phyloP scores from a whole-genome alignment of 2,329 filamentous ascomycete species.

The Fusarium concolor region DNA sequence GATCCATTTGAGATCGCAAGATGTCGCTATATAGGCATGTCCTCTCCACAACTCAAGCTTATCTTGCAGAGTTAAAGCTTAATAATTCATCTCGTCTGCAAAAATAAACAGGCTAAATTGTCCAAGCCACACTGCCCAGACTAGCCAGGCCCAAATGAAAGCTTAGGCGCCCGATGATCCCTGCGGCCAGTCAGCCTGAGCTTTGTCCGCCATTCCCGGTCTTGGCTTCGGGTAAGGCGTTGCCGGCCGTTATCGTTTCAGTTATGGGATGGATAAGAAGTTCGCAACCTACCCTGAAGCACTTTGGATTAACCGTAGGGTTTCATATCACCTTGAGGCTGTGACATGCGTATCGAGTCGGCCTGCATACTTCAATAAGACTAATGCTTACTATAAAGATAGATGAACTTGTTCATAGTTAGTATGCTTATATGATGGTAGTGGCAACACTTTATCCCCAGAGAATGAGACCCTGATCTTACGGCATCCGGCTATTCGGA shows the following conservation, averaged over 20 bases:
- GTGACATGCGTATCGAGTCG: background rate
- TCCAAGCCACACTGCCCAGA: background rate
- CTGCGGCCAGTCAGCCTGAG: conserved; percentile 2
- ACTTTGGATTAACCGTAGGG: background rate
- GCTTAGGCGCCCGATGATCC: background rate
- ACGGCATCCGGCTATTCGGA: background rate
- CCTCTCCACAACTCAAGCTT: too few relatives aligned
- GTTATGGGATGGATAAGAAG: background rate
- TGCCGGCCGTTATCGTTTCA: conserved; percentile 1
- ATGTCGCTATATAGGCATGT: too few relatives aligned
- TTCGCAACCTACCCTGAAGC: background rate
- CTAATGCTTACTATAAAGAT: background rate
- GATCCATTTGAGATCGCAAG: too few relatives aligned
- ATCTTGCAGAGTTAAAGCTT: background rate
- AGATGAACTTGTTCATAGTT: background rate
- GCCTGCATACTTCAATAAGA: background rate
- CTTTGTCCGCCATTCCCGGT: conserved; percentile 2
- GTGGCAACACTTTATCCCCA: too few relatives aligned
- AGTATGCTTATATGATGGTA: background rate
- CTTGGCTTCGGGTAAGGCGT: conserved; percentile 24
- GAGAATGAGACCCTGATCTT: background rate
- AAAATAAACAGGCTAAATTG: background rate
- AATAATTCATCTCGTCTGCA: background rate
- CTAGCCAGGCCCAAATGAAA: background rate
- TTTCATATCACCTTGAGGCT: background rate